A percentile compares a stretch with the other conserved stretches of the same genome.
phyloP scores from a whole-genome alignment of 768 basidiomycete species.

The Trametes cingulata region DNA sequence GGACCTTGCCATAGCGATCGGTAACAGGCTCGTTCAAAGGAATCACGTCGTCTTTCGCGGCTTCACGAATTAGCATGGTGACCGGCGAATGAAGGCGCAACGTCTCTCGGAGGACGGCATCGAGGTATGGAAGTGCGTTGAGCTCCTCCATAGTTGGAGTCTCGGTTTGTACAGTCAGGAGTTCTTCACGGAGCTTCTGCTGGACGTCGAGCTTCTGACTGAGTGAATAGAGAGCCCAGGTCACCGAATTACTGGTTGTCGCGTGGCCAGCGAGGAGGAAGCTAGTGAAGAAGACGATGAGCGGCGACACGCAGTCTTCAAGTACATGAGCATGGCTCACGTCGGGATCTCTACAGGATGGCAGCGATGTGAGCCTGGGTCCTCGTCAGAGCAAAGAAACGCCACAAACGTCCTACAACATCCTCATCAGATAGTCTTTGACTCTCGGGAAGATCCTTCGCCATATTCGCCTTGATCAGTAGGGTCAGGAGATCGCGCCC shows the following conservation, averaged over 20 bases:
- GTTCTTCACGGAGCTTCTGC: conserved; percentile 41
- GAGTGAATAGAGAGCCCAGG: conserved; percentile 42
- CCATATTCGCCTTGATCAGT: no score
- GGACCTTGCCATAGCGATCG: conserved; percentile 20
- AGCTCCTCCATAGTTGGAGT: conserved; percentile 69
- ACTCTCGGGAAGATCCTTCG: no score
- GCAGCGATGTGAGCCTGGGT: no score
- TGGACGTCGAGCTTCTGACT: conserved; percentile 40
- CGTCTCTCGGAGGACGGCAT: conserved; percentile 60
- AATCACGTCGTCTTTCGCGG: conserved; percentile 46
- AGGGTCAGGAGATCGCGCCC: no score
- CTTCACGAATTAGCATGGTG: conserved; percentile 48
- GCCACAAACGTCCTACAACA: conserved; percentile 52
- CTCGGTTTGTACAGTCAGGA: conserved; percentile 42
- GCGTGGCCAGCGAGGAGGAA: conserved; percentile 43
- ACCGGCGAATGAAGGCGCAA: conserved; percentile 59
- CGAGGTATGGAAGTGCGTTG: conserved; percentile 67
- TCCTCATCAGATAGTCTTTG: conserved; percentile 57
- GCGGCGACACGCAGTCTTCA: no score
- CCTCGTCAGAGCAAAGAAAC: background rate
- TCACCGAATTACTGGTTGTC: conserved; percentile 40
- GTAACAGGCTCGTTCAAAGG: conserved; percentile 43
- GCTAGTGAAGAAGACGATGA: background rate
- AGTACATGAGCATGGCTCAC: conserved; percentile 11
- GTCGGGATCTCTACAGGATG: conserved; percentile 28